These are phyloP conservation scores for Dichotomocladium elegans DNA, from an alignment of 371 early-diverging fungal species.

Conservation along the genomic window DNA sequence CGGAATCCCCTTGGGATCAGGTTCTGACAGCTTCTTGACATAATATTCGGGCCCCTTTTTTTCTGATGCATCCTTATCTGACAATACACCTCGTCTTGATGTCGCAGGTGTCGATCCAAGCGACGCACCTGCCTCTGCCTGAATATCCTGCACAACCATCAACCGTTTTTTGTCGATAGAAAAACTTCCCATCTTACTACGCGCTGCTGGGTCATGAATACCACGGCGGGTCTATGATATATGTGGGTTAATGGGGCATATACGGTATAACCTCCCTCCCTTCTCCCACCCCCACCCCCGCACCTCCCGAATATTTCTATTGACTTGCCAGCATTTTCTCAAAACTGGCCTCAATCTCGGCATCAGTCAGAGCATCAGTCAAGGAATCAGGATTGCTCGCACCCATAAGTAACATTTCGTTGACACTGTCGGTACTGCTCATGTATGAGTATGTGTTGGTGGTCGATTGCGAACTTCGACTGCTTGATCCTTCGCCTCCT, in stretches of 20 bases:
- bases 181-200: conserved; percentile 36
- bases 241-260: not conserved
- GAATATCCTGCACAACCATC: conserved; percentile 51
- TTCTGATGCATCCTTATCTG: conserved; percentile 38
- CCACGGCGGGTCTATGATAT: conserved; percentile 37
- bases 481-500: conserved; percentile 11
- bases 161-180: conserved; percentile 45
- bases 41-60: conserved; percentile 60
- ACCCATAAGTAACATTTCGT: conserved; percentile 1
- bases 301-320: not conserved
- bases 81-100: conserved; percentile 27
- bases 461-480: conserved; percentile 18
- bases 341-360: conserved; percentile 40
- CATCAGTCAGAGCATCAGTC: conserved; percentile 9
- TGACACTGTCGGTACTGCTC: conserved; percentile 9
- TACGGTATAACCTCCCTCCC: not conserved
- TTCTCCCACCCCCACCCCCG: not conserved
- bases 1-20: conserved; percentile 50
- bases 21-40: conserved; percentile 52
- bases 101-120: conserved; percentile 2
- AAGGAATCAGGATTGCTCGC: not conserved
- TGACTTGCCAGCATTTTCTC: conserved; percentile 45
- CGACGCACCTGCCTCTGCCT: conserved; percentile 24
- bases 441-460: conserved; percentile 6
- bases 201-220: conserved; percentile 34